Evolutionary conservation across 2,329 filamentous ascomycete species (phyloP).

Genomic region (Endothia cerciana): DNA sequence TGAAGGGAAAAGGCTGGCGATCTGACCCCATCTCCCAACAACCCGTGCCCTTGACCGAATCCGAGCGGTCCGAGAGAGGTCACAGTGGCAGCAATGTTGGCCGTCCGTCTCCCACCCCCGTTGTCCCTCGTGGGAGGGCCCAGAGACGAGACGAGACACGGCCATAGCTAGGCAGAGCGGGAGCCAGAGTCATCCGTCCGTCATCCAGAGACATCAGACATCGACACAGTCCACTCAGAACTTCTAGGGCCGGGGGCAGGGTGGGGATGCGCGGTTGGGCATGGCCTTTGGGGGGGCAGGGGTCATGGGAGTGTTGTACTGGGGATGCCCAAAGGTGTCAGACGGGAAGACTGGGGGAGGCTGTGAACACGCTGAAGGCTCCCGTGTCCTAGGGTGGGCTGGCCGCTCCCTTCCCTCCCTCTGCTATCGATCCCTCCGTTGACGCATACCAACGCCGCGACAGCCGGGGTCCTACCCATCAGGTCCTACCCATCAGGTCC

Average conservation of each 20-base stretch:
- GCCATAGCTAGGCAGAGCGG: not conserved
- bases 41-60: not conserved
- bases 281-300: not conserved
- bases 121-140: not conserved
- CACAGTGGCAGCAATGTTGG: too few species aligned
- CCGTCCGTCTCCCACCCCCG: too few species aligned
- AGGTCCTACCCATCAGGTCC: too few species aligned
- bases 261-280: not conserved
- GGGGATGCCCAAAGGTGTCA: constrained; percentile 7
- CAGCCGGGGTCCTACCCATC: too few species aligned
- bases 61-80: too few species aligned
- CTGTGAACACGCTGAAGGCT: not conserved
- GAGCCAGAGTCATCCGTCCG: not conserved
- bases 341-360: constrained; percentile 12
- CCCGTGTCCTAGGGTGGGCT: not conserved
- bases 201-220: constrained; percentile 4
- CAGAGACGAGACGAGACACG: constrained; percentile 3
- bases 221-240: not conserved
- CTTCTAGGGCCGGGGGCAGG: too few species aligned
- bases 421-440: not conserved
- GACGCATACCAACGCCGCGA: not conserved
- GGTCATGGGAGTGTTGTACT: not conserved
- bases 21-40: not conserved
- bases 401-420: not conserved
- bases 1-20: not conserved